Evolutionary conservation across 2,329 filamentous ascomycete species (phyloP).

Genomic region (Aspergillus ochraceus): DNA sequence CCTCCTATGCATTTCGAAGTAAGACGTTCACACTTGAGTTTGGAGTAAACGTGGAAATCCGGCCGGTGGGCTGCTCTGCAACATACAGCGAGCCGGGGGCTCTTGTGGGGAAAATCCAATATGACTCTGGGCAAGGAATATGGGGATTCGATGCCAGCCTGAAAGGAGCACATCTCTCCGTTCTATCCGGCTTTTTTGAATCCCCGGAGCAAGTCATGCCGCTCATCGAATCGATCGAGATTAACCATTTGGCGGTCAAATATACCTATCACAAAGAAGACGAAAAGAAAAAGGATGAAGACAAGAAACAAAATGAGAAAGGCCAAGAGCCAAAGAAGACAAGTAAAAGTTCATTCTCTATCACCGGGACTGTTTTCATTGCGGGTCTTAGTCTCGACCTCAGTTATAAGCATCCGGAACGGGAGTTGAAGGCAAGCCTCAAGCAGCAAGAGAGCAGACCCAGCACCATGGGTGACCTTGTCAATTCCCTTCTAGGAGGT

Average conservation of each 20-base stretch:
- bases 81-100: neutral
- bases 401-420: no score
- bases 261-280: no score
- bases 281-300: no score
- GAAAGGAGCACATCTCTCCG: neutral
- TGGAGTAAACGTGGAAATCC: neutral
- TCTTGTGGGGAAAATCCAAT: neutral
- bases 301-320: neutral
- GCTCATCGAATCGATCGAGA: neutral
- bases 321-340: neutral
- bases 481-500: no score
- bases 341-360: no score
- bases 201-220: neutral
- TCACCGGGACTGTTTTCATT: no score
- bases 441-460: no score
- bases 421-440: no score
- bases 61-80: neutral
- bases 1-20: neutral
- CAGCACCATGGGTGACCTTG: no score
- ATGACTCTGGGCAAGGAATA: neutral
- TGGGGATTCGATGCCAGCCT: neutral
- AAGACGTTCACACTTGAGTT: neutral
- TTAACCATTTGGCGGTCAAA: neutral
- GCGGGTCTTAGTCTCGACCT: no score
- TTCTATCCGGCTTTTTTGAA: constrained; percentile 2